Base-by-base conservation (phyloP, 2,329 filamentous ascomycete genomes). In the Hypoxylon sp. region DNA sequence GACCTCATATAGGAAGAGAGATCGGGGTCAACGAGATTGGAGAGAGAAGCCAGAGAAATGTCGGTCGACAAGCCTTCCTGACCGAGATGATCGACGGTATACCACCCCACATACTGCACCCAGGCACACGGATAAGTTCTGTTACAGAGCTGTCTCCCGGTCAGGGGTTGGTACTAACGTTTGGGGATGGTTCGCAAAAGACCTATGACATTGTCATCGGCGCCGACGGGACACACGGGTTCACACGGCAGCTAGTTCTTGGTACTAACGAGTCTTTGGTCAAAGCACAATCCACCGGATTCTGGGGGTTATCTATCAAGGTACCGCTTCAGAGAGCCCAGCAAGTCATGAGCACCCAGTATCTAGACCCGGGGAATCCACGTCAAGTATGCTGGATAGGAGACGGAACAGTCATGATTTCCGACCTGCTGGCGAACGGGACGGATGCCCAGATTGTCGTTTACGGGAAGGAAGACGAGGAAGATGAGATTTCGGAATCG, bases 121-220 rank as follows among this genome's bases (percentile, higher is more conserved):
- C 57, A 4, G 62, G 62, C 27, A 48, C 63, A 32, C 61, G 51
- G 13, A 59, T 68, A 34, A 17, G 55, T 2, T 61, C 63, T 2
- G 62, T 68, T 7, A 55, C 51, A 3, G 62, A 64, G 13, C 20
- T 52, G 7, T 15, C 57, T 1, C 37, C 44, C 1, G 57, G 45
- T 0, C 40, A 57, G 5, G 63, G 61, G 2, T 25, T 65, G 15
- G 13, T 61, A 7, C 15, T 69, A 3, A 34, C 34, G 1, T 68
- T 69, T 12, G 61, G 51, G 2, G 64, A 67, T 27, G 66, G 67
- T 2, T 44, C 62, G 15, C 62, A 63, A 34, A 63, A 62, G 51
- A 57, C 55, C 31, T 69, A 68, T 41, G 66, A 69, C 20, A 37
- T 67, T 3, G 59, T 69, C 2, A 47, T 69, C 4, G 65, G 67